Evolutionary conservation across 2,329 filamentous ascomycete genomes (phyloP).

Genomic region (Emydomyces testavorans): DNA sequence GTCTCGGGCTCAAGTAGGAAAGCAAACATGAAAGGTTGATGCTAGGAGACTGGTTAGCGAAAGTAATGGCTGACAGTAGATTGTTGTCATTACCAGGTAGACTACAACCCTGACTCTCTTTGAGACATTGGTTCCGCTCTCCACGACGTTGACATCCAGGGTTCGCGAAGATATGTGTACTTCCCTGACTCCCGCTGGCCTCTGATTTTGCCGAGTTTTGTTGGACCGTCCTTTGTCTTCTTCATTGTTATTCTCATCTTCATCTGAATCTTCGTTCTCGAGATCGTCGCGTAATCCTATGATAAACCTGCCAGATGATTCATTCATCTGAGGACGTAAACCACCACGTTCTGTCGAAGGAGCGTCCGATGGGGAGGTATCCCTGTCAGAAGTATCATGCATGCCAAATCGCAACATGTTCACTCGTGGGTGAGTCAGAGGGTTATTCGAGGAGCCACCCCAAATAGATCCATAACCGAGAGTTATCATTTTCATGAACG

Average conservation of each 20-base stretch:
- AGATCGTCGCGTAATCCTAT: slow-evolving; percentile 36
- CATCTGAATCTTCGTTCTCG: slow-evolving; percentile 29
- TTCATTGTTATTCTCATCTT: slow-evolving; percentile 27
- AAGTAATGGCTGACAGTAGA: neutral
- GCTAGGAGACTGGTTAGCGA: slow-evolving; percentile 5
- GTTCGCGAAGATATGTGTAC: slow-evolving; percentile 10
- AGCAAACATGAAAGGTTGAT: slow-evolving; percentile 41
- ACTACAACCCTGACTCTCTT: slow-evolving; percentile 29
- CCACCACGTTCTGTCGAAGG: slow-evolving; percentile 18
- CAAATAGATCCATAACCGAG: slow-evolving; percentile 41
- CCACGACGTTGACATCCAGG: slow-evolving; percentile 1
- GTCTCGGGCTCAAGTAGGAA: slow-evolving; percentile 39
- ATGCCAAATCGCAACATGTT: slow-evolving; percentile 21
- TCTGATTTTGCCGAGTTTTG: neutral
- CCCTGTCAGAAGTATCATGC: neutral
- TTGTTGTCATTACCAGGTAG: slow-evolving; percentile 29
- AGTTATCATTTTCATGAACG: slow-evolving; percentile 40
- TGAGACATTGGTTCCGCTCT: neutral
- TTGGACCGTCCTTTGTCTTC: slow-evolving; percentile 13
- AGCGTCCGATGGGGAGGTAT: slow-evolving; percentile 14
- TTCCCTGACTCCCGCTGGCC: neutral
- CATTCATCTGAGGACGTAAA: slow-evolving; percentile 18
- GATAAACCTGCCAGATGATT: slow-evolving; percentile 30
- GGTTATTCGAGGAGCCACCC: slow-evolving; percentile 30
- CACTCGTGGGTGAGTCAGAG: slow-evolving; percentile 21